Evolutionary conservation across 805 yeast genomes (phyloP), one percentile per base, ranked within the genome.

Genomic region (Metschnikowia similis): DNA sequence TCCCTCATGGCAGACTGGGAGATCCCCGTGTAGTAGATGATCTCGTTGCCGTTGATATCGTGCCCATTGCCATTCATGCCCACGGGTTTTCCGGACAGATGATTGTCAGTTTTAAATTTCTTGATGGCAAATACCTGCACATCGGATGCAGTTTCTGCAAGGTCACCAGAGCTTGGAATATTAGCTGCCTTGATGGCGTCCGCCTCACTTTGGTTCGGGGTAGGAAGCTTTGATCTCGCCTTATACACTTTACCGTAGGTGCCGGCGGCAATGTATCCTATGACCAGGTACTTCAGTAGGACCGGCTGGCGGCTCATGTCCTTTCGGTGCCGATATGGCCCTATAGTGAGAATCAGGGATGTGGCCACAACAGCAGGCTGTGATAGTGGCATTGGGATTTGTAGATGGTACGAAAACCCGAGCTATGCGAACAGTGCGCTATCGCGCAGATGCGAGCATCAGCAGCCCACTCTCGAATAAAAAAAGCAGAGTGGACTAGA

Each of bases 231-330:
- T 8, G 83, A 76, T 53, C 80, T 79, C 7, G 97, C 98, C 64
- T 94, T 92, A 72, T 90, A 94, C 21, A 89, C 96, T 51, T 89
- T 81, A 50, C 99, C 99, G 66, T 94, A 94, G 0, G 99, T 94
- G 36, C 99, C 99, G 0, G 99, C 97, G 1, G 99, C 99, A 51
- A 94, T 94, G 67, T 94, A 94, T 0, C 99, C 99, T 14, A 90
- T 69, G 52, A 94, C 85, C 54, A 86, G 91, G 67, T 91, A 94
- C 58, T 85, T 86, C 47, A 85, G 84, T n/a, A 89, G 70, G 3
- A 94, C 96, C 2, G 87, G 83, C 30, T 81, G 76, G 47, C 96
- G 70, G 11, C 79, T 68, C 27, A 77, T 66, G 62, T 89, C 96
- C 71, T 51, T 85, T 37, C 80, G 67, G 51, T 71, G 77, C 50